phyloP scores from a whole-genome alignment of 495 filamentous ascomycete genomes.

The Hapsidospora chrysogenum region DNA sequence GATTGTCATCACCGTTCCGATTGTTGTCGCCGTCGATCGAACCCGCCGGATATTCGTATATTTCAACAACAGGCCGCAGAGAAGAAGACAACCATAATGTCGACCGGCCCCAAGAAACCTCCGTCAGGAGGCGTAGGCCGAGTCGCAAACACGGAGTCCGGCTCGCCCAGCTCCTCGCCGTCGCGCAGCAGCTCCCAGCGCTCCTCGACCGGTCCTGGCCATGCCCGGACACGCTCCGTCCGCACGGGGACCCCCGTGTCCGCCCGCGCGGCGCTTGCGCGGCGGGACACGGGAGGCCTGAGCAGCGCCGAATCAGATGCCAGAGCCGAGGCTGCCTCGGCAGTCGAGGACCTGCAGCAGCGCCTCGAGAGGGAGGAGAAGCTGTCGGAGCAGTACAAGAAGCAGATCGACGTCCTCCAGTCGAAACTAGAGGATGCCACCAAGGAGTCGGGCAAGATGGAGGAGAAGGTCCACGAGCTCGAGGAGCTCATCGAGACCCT shows the following conservation, averaged over 20 bases:
- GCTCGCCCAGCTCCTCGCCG: constrained; percentile 12
- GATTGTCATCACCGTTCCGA: too few relatives aligned
- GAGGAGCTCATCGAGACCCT: constrained; percentile 66
- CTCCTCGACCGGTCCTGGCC: constrained; percentile 20
- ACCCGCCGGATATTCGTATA: too few relatives aligned
- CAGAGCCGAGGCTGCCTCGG: constrained; percentile 52
- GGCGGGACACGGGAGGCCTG: constrained; percentile 43
- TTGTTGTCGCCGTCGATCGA: too few relatives aligned
- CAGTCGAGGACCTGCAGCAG: constrained; percentile 72
- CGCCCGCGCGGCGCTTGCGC: constrained; percentile 46
- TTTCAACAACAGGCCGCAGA: too few relatives aligned
- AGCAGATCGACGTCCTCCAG: constrained; percentile 72
- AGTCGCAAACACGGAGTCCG: not conserved
- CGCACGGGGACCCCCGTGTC: constrained; percentile 45
- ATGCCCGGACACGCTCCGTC: constrained; percentile 31
- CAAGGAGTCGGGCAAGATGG: constrained; percentile 67
- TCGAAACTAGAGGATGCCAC: constrained; percentile 71
- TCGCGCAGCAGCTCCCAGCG: constrained; percentile 13
- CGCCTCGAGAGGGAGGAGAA: constrained; percentile 66
- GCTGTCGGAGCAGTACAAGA: constrained; percentile 62
- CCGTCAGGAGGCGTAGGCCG: constrained; percentile 18
- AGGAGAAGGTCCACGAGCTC: constrained; percentile 69
- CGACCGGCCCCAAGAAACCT: constrained; percentile 26
- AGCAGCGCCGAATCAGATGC: constrained; percentile 39
- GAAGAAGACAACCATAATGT: constrained; percentile 19